Conservation (phyloP, 805 yeast genomes). For the Suhomyces kilbournensis region DNA sequence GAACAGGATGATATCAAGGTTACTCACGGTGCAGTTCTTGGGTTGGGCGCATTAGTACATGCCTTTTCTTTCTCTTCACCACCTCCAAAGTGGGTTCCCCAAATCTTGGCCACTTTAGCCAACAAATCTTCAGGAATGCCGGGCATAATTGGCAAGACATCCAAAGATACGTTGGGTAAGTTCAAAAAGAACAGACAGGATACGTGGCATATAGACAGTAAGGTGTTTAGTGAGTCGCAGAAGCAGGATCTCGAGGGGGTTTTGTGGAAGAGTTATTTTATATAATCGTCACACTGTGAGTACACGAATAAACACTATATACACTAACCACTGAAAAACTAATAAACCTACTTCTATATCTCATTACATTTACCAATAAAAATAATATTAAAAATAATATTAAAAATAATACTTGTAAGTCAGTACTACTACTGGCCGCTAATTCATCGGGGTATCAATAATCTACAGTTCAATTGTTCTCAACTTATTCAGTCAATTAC, state of each 20-base stretch:
- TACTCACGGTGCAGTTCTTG: slow-evolving; percentile 84
- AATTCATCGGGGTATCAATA: no score
- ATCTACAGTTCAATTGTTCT: no score
- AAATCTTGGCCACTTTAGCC: slow-evolving; percentile 64
- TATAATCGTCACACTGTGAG: no score
- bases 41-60: slow-evolving; percentile 80
- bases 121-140: slow-evolving; percentile 66
- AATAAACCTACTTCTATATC: no score
- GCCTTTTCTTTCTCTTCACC: slow-evolving; percentile 93
- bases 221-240: slow-evolving; percentile 71
- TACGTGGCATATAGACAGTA: slow-evolving; percentile 90
- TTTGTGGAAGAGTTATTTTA: slow-evolving; percentile 82
- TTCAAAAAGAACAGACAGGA: slow-evolving; percentile 92
- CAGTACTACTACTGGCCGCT: no score
- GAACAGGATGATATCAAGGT: slow-evolving; percentile 41
- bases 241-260: slow-evolving; percentile 93
- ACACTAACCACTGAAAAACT: no score
- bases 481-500: no score
- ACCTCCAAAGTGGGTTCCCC: slow-evolving; percentile 87
- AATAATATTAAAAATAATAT: no score
- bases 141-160: slow-evolving; percentile 79
- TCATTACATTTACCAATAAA: no score
- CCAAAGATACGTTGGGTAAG: slow-evolving; percentile 74
- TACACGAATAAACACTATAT: no score
- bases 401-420: no score